phyloP scores from a whole-genome alignment of 768 basidiomycete species.

The Pulveroboletus sp. region DNA sequence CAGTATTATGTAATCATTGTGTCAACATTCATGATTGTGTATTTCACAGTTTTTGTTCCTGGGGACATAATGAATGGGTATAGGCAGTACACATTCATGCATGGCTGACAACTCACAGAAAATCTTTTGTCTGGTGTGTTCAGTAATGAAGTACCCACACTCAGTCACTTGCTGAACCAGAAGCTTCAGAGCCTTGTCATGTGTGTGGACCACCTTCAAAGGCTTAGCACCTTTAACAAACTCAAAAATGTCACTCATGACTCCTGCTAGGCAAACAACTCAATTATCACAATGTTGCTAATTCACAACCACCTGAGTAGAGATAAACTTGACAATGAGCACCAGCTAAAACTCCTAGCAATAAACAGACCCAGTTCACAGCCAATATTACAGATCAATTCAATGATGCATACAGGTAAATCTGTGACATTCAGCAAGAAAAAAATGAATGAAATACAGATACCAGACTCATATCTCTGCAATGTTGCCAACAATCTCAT shows the following conservation, averaged over 20 bases:
- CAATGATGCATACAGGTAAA: constrained; percentile 18
- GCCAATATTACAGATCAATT: constrained; percentile 23
- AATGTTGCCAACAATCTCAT: constrained; percentile 9
- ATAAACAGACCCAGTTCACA: constrained; percentile 13
- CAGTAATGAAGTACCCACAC: constrained; percentile 23
- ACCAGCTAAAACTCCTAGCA: background rate
- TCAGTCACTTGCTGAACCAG: constrained; percentile 22
- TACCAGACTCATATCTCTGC: constrained; percentile 14
- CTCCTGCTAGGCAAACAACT: constrained; percentile 16
- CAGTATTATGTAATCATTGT: constrained; percentile 16
- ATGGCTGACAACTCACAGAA: constrained; percentile 12
- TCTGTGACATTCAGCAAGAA: constrained; percentile 5
- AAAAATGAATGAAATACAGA: background rate
- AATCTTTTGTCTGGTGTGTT: constrained; percentile 15
- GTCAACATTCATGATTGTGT: constrained; percentile 17
- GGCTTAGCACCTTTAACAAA: constrained; percentile 12
- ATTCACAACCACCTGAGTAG: constrained; percentile 15
- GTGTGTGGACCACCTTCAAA: constrained; percentile 9
- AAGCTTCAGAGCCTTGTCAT: constrained; percentile 4
- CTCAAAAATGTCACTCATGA: constrained; percentile 11
- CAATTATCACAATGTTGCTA: constrained; percentile 15
- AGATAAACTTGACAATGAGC: background rate
- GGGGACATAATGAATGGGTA: background rate
- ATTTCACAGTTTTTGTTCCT: constrained; percentile 18
- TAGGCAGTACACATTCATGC: background rate